phyloP scores from a whole-genome alignment of 2,329 filamentous ascomycete genomes.

The Pseudogymnoascus sp. region DNA sequence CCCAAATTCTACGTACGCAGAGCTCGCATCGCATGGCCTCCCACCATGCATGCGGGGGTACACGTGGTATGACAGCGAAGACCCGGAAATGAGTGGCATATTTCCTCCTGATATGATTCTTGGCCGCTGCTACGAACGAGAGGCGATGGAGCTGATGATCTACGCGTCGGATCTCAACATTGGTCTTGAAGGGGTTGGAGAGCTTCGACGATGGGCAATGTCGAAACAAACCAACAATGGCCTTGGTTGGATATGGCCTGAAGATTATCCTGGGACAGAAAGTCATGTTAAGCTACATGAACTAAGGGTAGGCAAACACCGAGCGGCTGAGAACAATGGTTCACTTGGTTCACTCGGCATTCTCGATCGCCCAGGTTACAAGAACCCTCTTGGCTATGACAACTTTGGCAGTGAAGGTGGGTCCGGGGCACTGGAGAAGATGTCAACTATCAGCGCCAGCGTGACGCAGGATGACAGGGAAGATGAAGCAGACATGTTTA shows the following conservation, averaged over 20 bases:
- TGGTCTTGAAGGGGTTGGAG: background rate
- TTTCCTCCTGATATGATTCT: background rate
- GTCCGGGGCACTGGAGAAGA: background rate
- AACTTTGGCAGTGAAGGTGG: background rate
- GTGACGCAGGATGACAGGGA: background rate
- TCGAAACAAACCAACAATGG: background rate
- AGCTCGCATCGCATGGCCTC: background rate
- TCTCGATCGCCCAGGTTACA: background rate
- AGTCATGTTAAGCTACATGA: background rate
- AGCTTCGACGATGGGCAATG: conserved; percentile 1
- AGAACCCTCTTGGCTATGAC: background rate
- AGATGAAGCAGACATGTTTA: background rate
- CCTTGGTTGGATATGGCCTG: background rate
- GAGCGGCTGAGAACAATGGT: background rate
- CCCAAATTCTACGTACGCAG: background rate
- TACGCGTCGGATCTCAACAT: conserved; percentile 3
- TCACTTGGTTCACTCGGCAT: background rate
- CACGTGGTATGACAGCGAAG: conserved; percentile 4
- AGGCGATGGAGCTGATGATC: background rate
- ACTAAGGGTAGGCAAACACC: background rate
- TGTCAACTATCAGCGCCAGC: conserved; percentile 6
- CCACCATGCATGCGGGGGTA: background rate
- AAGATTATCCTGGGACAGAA: background rate
- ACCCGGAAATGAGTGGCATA: background rate
- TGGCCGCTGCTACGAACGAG: conserved; percentile 1